Evolutionary conservation across 2,329 filamentous ascomycete genomes (phyloP).

Genomic region (Apiospora marii): DNA sequence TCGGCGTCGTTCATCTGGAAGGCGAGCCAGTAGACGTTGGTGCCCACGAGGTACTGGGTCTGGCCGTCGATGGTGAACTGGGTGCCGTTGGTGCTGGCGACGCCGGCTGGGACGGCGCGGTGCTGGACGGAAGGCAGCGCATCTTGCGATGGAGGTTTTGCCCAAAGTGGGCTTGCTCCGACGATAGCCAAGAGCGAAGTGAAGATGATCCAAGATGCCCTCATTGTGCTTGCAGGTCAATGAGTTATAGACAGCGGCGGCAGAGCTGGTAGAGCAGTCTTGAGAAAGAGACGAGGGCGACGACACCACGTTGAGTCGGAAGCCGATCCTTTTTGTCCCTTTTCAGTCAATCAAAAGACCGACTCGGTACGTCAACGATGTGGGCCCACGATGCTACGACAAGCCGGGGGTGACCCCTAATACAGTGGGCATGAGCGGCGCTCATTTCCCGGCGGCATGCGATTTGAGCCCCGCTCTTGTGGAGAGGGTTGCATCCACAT

Average conservation of each 20-base stretch:
- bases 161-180: neutral
- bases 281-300: neutral
- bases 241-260: neutral
- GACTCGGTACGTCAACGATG: neutral
- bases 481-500: neutral
- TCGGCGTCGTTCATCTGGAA: constrained; percentile 60
- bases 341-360: too few relatives aligned
- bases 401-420: neutral
- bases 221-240: neutral
- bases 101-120: constrained; percentile 24
- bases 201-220: neutral
- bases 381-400: constrained; percentile 10
- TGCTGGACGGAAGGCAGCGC: neutral
- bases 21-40: constrained; percentile 62
- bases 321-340: neutral
- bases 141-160: neutral
- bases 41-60: constrained; percentile 56
- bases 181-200: neutral
- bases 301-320: neutral
- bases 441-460: neutral
- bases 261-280: neutral
- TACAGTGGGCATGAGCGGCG: neutral
- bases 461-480: neutral
- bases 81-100: constrained; percentile 37
- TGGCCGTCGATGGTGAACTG: constrained; percentile 51